These are phyloP conservation scores for Apostasia ramifera DNA, from an alignment of 106 monocot genomes.

Conservation along the genomic window DNA sequence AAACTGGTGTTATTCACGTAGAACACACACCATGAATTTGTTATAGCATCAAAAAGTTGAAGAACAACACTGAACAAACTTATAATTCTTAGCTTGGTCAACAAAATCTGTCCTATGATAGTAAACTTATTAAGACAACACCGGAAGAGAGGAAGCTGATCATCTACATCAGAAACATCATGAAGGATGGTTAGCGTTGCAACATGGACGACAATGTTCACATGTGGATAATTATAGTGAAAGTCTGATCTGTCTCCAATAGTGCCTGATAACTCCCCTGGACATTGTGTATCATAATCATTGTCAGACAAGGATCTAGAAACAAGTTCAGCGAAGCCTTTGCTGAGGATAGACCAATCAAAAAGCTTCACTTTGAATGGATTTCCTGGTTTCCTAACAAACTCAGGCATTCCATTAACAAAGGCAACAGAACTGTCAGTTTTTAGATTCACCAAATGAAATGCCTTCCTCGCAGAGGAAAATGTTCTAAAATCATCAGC, in stretches of 20 bases:
- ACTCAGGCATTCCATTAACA: slow-evolving; percentile 69
- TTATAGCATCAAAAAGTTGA: slow-evolving; percentile 47
- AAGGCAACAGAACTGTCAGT: slow-evolving; percentile 61
- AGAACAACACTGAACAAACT: slow-evolving; percentile 32
- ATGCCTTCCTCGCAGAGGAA: slow-evolving; percentile 30
- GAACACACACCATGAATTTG: slow-evolving; percentile 42
- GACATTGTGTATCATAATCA: slow-evolving; percentile 9
- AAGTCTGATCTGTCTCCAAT: slow-evolving; percentile 8
- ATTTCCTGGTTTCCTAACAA: slow-evolving; percentile 87
- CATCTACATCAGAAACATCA: slow-evolving; percentile 51
- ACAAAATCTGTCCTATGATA: slow-evolving; percentile 38
- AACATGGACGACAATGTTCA: slow-evolving; percentile 42
- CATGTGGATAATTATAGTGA: slow-evolving; percentile 12
- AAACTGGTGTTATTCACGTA: background rate
- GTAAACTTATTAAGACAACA: slow-evolving; percentile 28
- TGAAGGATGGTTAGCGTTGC: slow-evolving; percentile 47
- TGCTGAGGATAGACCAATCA: slow-evolving; percentile 14
- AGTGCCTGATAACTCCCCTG: slow-evolving; percentile 12
- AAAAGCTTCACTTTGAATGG: slow-evolving; percentile 71
- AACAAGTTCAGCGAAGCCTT: slow-evolving; percentile 5
- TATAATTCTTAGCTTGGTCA: slow-evolving; percentile 63
- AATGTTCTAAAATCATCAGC: slow-evolving; percentile 28
- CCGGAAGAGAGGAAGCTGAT: slow-evolving; percentile 49
- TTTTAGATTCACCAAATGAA: slow-evolving; percentile 70
- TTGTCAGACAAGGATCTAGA: background rate